Percentiles rank a stretch among this genome's conserved stretches.
phyloP scores from a whole-genome alignment of 768 basidiomycete species.

The Auriscalpium orientale region DNA sequence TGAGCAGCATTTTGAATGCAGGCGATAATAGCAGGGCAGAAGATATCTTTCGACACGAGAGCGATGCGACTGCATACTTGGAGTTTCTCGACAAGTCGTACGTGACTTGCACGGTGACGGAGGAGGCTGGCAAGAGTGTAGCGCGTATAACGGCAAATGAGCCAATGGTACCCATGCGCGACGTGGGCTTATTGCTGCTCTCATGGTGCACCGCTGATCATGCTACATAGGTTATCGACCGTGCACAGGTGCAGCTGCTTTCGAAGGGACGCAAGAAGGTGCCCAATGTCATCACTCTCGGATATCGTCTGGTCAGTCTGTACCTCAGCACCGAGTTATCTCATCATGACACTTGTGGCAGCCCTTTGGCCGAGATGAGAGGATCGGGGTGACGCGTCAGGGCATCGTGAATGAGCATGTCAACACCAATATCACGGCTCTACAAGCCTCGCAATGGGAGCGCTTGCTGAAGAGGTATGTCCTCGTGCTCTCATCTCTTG shows the following conservation, averaged over 20 bases:
- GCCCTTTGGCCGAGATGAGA: constrained; percentile 19
- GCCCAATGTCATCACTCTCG: constrained; percentile 56
- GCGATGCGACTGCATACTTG: not conserved
- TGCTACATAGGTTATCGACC: constrained; percentile 46
- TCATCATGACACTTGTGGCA: constrained; percentile 1
- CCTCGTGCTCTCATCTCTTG: not conserved
- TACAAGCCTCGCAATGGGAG: constrained; percentile 64
- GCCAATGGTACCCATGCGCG: not conserved
- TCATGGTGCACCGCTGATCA: not conserved
- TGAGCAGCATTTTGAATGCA: not conserved
- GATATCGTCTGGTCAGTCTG: constrained; percentile 50
- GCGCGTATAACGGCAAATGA: not conserved
- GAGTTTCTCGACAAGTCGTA: not conserved
- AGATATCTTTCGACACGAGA: not conserved
- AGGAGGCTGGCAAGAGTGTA: not conserved
- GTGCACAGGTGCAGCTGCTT: constrained; percentile 51
- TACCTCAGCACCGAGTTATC: not conserved
- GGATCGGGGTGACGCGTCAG: constrained; percentile 30
- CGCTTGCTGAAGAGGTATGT: constrained; percentile 51
- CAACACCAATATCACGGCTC: constrained; percentile 66
- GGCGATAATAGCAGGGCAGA: not conserved
- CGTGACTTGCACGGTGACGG: not conserved
- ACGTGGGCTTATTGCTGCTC: not conserved
- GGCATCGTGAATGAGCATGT: constrained; percentile 54
- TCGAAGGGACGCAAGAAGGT: constrained; percentile 25